Conservation (phyloP, 2,329 filamentous ascomycete genomes). For the Ophiognomonia clavigignenti-juglandacearum region DNA sequence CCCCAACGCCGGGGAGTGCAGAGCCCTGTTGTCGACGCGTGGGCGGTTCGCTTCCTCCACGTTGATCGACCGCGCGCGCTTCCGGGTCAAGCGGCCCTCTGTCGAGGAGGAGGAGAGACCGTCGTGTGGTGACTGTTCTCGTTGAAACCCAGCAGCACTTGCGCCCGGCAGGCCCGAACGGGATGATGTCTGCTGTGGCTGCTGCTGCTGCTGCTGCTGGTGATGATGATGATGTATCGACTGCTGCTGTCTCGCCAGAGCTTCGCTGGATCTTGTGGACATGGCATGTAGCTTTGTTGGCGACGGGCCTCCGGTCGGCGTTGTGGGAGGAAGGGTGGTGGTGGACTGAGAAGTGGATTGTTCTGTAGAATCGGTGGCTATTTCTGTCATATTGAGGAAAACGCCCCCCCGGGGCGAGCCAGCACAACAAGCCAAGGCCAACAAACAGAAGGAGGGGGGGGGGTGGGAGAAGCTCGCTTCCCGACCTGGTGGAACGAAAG, state of each 20-base stretch:
- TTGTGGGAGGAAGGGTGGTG: constrained; percentile 13
- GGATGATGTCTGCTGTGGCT: background rate
- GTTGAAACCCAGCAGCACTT: background rate
- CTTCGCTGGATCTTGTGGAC: constrained; percentile 18
- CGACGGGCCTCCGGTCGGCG: constrained; percentile 8
- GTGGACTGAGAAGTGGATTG: constrained; percentile 13
- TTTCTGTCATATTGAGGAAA: constrained; percentile 18
- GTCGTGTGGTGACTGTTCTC: constrained; percentile 1
- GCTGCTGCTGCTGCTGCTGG: constrained; percentile 9
- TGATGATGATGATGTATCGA: constrained; percentile 8
- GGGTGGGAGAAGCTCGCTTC: no score
- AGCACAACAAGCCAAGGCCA: constrained; percentile 8
- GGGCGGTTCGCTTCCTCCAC: constrained; percentile 38
- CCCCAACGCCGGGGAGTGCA: constrained; percentile 29
- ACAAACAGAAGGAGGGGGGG: constrained; percentile 6
- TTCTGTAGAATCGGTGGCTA: constrained; percentile 15
- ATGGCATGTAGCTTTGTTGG: constrained; percentile 16
- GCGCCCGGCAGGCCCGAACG: background rate
- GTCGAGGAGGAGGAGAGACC: constrained; percentile 1
- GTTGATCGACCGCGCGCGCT: constrained; percentile 42
- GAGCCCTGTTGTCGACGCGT: constrained; percentile 28
- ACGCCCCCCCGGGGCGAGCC: no score
- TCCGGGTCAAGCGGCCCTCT: constrained; percentile 26
- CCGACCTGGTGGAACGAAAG: background rate
- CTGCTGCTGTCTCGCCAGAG: constrained; percentile 11